phyloP scores from a whole-genome alignment of 2,329 filamentous ascomycete species.

The Fonsecaea monophora region DNA sequence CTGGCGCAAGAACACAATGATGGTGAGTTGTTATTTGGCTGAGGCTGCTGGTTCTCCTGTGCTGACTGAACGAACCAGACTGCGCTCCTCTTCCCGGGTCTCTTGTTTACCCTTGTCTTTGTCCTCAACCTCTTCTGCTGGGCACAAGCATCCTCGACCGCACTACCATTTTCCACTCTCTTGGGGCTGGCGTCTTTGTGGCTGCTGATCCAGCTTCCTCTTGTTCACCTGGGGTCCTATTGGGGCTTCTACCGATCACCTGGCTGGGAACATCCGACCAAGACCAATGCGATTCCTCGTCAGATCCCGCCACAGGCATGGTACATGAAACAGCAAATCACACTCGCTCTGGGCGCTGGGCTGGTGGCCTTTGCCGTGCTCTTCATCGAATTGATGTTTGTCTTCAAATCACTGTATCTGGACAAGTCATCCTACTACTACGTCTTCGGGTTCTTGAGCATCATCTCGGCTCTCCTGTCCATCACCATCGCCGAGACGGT shows the following conservation, averaged over 20 bases:
- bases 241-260: slow-evolving; percentile 72
- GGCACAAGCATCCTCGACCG: slow-evolving; percentile 86
- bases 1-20: slow-evolving; percentile 76
- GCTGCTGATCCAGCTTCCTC: slow-evolving; percentile 83
- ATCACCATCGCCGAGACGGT: slow-evolving; percentile 83
- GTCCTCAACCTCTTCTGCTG: slow-evolving; percentile 87
- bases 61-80: slow-evolving; percentile 55
- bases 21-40: slow-evolving; percentile 50
- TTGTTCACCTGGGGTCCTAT: slow-evolving; percentile 82
- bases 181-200: slow-evolving; percentile 75
- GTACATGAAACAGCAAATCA: slow-evolving; percentile 72
- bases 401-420: slow-evolving; percentile 87
- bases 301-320: slow-evolving; percentile 77
- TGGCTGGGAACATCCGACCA: slow-evolving; percentile 81
- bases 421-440: slow-evolving; percentile 94
- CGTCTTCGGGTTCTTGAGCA: slow-evolving; percentile 82
- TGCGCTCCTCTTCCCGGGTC: slow-evolving; percentile 77
- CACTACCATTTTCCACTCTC: slow-evolving; percentile 81
- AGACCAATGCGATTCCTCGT: slow-evolving; percentile 72
- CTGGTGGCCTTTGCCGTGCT: slow-evolving; percentile 85
- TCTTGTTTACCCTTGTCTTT: slow-evolving; percentile 76
- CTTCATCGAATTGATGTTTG: slow-evolving; percentile 84
- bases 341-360: slow-evolving; percentile 69
- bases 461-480: slow-evolving; percentile 74
- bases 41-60: neutral